phyloP scores from a whole-genome alignment of 2,329 filamentous ascomycete genomes.

The Plenodomus lindquistii region DNA sequence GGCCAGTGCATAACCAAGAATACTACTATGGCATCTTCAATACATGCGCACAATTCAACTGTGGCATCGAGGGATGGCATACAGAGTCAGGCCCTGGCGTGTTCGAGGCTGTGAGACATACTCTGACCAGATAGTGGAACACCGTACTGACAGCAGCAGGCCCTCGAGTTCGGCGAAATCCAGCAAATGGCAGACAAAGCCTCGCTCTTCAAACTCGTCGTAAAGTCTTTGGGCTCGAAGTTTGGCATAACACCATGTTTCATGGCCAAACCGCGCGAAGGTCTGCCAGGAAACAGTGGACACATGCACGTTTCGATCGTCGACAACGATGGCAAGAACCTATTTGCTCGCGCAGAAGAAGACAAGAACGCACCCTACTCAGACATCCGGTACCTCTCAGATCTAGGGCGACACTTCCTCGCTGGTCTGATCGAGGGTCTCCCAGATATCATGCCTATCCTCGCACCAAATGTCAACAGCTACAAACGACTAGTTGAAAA shows the following conservation, averaged over 20 bases:
- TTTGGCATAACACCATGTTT: conserved; percentile 95
- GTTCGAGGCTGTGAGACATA: conserved; percentile 74
- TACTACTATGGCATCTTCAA: conserved; percentile 91
- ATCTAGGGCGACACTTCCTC: conserved; percentile 89
- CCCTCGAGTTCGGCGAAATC: conserved; percentile 87
- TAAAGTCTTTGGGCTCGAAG: conserved; percentile 84
- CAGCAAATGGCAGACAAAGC: conserved; percentile 89
- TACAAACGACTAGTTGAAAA: conserved; percentile 99
- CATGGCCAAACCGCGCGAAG: conserved; percentile 95
- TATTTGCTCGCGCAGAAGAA: conserved; percentile 73
- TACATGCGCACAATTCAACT: conserved; percentile 74
- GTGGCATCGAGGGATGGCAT: conserved; percentile 91
- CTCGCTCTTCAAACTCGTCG: conserved; percentile 90
- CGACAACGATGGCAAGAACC: conserved; percentile 77
- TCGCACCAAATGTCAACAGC: conserved; percentile 94
- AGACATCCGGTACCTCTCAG: conserved; percentile 77
- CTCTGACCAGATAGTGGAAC: background rate
- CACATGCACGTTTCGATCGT: conserved; percentile 94
- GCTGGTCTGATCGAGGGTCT: conserved; percentile 87
- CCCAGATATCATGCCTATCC: conserved; percentile 91
- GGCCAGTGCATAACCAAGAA: conserved; percentile 86
- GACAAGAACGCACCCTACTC: conserved; percentile 65
- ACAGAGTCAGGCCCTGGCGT: conserved; percentile 93
- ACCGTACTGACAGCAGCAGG: conserved; percentile 54
- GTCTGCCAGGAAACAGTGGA: conserved; percentile 90